Evolutionary conservation across 2,329 filamentous ascomycete genomes (phyloP).

Genomic region (Neofusicoccum cordaticola): DNA sequence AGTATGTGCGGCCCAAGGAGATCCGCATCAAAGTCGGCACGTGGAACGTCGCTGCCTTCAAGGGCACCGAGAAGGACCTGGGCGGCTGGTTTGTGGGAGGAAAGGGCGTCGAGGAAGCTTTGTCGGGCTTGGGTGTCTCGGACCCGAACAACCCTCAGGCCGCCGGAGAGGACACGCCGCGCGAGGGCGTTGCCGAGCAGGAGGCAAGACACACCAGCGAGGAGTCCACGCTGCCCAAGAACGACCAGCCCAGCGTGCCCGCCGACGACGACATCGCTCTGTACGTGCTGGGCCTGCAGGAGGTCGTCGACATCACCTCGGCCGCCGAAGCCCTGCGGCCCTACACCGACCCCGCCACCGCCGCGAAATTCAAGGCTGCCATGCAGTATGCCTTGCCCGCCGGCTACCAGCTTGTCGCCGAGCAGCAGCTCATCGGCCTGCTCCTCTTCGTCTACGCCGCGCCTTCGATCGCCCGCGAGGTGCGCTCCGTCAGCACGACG

Average conservation of each 20-base stretch:
- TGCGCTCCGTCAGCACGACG: constrained; percentile 78
- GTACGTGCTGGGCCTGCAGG: constrained; percentile 87
- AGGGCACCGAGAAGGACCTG: constrained; percentile 83
- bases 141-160: constrained; percentile 26
- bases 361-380: constrained; percentile 77
- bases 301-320: constrained; percentile 82
- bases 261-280: constrained; percentile 73
- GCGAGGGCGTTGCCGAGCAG: constrained; percentile 48
- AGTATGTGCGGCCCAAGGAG: constrained; percentile 73
- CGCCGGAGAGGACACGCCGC: constrained; percentile 19
- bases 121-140: constrained; percentile 53
- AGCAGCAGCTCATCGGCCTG: constrained; percentile 83
- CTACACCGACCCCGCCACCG: constrained; percentile 69
- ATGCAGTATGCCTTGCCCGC: constrained; percentile 70
- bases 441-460: constrained; percentile 84
- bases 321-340: constrained; percentile 74
- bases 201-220: constrained; percentile 46
- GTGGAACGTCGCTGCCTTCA: constrained; percentile 89
- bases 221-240: constrained; percentile 42
- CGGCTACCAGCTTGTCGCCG: constrained; percentile 73
- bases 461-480: constrained; percentile 67
- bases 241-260: constrained; percentile 48
- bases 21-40: constrained; percentile 86
- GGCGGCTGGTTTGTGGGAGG: constrained; percentile 83
- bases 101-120: constrained; percentile 63